These are phyloP conservation scores for Myrica gale DNA, from an alignment of 306 rosid genomes.

Conservation along the genomic window DNA sequence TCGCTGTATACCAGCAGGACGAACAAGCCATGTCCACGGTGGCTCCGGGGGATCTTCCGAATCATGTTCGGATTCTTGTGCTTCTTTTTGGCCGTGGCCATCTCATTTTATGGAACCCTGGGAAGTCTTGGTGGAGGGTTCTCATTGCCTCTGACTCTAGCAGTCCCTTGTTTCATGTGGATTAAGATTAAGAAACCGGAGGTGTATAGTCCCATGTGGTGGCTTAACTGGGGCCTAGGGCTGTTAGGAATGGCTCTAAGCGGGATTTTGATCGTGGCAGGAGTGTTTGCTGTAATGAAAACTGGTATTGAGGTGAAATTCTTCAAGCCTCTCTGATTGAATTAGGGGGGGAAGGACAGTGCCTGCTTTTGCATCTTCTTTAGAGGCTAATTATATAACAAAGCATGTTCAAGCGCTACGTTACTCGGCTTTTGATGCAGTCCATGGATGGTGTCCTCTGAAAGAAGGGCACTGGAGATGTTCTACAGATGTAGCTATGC, in stretches of 20 bases:
- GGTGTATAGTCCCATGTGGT: constrained; percentile 33
- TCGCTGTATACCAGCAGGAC: constrained; percentile 41
- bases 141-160: constrained; percentile 50
- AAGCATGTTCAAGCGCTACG: no score
- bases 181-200: constrained; percentile 50
- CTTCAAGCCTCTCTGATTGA: constrained; percentile 38
- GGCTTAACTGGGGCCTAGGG: constrained; percentile 43
- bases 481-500: no score
- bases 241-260: constrained; percentile 33
- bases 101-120: constrained; percentile 41
- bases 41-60: constrained; percentile 40
- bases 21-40: constrained; percentile 51
- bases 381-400: no score
- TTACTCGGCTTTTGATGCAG: no score
- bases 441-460: no score
- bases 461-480: no score
- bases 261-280: constrained; percentile 35
- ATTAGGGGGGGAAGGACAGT: not conserved
- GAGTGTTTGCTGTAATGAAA: constrained; percentile 29
- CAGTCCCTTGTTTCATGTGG: constrained; percentile 61
- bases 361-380: not conserved
- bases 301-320: constrained; percentile 34
- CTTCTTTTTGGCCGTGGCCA: constrained; percentile 44
- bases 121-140: constrained; percentile 55
- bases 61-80: constrained; percentile 30